Evolutionary conservation across 805 yeast species (phyloP).

Genomic region (Kuraishia piskuri): DNA sequence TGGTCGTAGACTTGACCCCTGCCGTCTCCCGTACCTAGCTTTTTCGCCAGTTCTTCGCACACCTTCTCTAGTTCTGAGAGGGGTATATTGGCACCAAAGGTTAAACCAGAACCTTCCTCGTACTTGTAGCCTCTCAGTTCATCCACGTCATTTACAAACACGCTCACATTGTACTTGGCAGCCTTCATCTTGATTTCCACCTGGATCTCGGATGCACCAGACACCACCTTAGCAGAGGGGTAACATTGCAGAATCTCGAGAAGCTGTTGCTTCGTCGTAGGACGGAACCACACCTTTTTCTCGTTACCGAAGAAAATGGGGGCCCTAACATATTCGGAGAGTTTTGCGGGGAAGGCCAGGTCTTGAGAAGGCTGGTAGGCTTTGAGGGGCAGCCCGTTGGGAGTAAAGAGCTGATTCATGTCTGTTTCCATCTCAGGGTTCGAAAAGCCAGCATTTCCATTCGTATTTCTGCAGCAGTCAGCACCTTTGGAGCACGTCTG

Average conservation of each 20-base stretch:
- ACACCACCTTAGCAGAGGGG: constrained; percentile 31
- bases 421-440: constrained; percentile 23
- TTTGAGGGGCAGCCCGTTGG: constrained; percentile 31
- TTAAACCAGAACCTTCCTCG: constrained; percentile 30
- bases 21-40: constrained; percentile 12
- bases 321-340: constrained; percentile 16
- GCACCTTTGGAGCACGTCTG: constrained; percentile 11
- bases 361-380: constrained; percentile 30
- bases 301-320: constrained; percentile 29
- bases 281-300: constrained; percentile 35
- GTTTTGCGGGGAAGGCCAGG: constrained; percentile 29
- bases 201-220: constrained; percentile 40
- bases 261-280: constrained; percentile 29
- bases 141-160: constrained; percentile 32
- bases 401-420: constrained; percentile 24
- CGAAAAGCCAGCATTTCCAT: constrained; percentile 2
- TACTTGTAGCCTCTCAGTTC: constrained; percentile 28
- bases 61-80: constrained; percentile 28
- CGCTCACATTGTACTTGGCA: constrained; percentile 29
- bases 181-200: constrained; percentile 35
- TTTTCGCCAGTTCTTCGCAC: constrained; percentile 20
- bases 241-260: constrained; percentile 22
- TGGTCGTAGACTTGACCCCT: constrained; percentile 27
- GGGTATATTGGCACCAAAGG: constrained; percentile 33
- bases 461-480: constrained; percentile 13